phyloP scores from a whole-genome alignment of 148 eudicot genomes.

The Limonium bicolor region DNA sequence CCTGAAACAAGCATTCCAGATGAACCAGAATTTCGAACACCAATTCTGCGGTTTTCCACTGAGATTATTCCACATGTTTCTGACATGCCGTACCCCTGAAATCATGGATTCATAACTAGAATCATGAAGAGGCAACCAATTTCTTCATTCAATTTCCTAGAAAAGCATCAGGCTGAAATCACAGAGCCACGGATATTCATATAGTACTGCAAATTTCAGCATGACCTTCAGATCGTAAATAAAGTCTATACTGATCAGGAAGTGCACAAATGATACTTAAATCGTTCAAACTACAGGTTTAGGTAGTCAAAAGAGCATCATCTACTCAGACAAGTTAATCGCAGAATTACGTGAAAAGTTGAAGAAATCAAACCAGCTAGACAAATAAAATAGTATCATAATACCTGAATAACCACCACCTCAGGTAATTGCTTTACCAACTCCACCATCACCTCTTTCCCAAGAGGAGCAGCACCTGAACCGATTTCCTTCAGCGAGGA shows the following conservation, averaged over 20 bases:
- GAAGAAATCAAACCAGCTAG: neutral
- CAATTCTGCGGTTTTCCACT: constrained; percentile 29
- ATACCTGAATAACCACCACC: constrained; percentile 37
- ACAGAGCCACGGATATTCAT: too few relatives aligned
- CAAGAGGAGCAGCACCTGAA: constrained; percentile 77
- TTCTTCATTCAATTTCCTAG: too few relatives aligned
- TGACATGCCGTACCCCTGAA: constrained; percentile 88
- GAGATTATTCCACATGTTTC: constrained; percentile 63
- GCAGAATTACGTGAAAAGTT: neutral
- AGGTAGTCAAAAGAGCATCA: neutral
- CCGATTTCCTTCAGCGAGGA: constrained; percentile 54
- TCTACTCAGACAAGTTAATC: neutral
- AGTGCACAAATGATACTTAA: neutral
- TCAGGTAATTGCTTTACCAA: constrained; percentile 44
- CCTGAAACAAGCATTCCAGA: constrained; percentile 51
- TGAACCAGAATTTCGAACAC: constrained; percentile 60
- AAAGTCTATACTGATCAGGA: constrained; percentile 3
- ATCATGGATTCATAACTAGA: too few relatives aligned
- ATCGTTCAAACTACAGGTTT: neutral
- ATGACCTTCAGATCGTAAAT: too few relatives aligned
- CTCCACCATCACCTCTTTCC: constrained; percentile 62
- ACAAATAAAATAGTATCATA: neutral
- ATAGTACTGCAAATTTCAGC: too few relatives aligned
- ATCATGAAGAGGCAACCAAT: too few relatives aligned
- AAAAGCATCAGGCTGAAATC: too few relatives aligned